These are phyloP conservation scores for Cercophora samala DNA, from an alignment of 495 filamentous ascomycete species.

Conservation along the genomic window DNA sequence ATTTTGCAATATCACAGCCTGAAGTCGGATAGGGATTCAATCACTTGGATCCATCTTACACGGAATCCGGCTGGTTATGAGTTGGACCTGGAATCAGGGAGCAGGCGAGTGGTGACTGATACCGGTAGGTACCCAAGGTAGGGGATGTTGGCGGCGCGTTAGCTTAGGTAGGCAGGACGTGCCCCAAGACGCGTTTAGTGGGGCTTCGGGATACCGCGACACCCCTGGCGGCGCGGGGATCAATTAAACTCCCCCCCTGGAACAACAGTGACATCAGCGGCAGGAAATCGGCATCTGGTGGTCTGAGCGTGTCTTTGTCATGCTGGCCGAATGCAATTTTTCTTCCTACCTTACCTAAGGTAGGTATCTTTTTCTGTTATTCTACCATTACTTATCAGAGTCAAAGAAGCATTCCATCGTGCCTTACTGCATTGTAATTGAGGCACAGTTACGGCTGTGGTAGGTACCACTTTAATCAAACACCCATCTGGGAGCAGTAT, in stretches of 20 bases:
- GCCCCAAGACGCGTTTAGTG: background rate
- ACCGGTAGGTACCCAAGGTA: too few relatives aligned
- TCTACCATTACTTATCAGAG: too few relatives aligned
- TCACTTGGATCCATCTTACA: background rate
- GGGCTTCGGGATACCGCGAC: background rate
- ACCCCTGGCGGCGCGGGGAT: background rate
- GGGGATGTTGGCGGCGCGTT: background rate
- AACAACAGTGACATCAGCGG: background rate
- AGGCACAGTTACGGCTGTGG: background rate
- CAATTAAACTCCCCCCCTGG: background rate
- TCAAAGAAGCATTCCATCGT: too few relatives aligned
- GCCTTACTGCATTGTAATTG: background rate
- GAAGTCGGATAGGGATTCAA: background rate
- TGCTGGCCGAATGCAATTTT: background rate
- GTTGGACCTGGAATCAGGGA: background rate
- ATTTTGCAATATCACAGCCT: slow-evolving; percentile 18
- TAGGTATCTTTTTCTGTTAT: too few relatives aligned
- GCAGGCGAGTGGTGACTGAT: background rate
- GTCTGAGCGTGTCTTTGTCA: background rate
- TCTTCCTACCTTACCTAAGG: background rate
- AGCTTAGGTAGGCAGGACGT: background rate
- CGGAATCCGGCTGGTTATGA: background rate
- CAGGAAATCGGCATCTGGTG: background rate
- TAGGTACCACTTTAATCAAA: background rate
- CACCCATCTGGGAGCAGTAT: background rate